A percentile compares a stretch with the other conserved stretches of the same genome.
Conservation (phyloP, 805 yeast species). For the Ascoidea asiatica region DNA sequence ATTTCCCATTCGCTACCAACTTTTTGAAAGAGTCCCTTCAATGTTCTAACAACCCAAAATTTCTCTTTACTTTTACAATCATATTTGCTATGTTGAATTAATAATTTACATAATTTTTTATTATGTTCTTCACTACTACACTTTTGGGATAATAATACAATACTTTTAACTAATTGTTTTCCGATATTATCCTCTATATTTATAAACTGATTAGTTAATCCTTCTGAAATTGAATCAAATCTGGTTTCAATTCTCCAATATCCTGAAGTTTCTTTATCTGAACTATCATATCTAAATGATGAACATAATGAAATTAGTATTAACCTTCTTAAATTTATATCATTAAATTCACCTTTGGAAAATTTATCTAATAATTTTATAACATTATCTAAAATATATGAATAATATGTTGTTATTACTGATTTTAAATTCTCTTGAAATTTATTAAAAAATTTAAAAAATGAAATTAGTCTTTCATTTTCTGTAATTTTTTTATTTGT, state of each 20-base stretch:
- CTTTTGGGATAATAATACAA: conserved; percentile 60
- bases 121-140: conserved; percentile 65
- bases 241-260: conserved; percentile 88
- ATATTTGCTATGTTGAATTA: conserved; percentile 57
- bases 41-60: conserved; percentile 66
- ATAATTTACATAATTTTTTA: conserved; percentile 52
- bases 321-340: conserved; percentile 54
- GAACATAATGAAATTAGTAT: conserved; percentile 60
- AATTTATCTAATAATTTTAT: conserved; percentile 39
- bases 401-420: conserved; percentile 77
- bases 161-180: conserved; percentile 65
- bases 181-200: conserved; percentile 66
- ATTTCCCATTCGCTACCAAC: conserved; percentile 93
- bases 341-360: conserved; percentile 26
- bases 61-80: conserved; percentile 44
- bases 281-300: conserved; percentile 81
- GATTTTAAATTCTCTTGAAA: conserved; percentile 75
- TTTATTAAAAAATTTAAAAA: conserved; percentile 76
- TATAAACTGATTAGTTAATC: conserved; percentile 52
- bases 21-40: conserved; percentile 74
- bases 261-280: conserved; percentile 29
- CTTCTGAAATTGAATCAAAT: conserved; percentile 54
- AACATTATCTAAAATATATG: conserved; percentile 73
- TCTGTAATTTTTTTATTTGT: conserved; percentile 29
- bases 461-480: conserved; percentile 50